Evolutionary conservation across 2,329 filamentous ascomycete genomes (phyloP).

Genomic region (Dichotomopilus funicola): DNA sequence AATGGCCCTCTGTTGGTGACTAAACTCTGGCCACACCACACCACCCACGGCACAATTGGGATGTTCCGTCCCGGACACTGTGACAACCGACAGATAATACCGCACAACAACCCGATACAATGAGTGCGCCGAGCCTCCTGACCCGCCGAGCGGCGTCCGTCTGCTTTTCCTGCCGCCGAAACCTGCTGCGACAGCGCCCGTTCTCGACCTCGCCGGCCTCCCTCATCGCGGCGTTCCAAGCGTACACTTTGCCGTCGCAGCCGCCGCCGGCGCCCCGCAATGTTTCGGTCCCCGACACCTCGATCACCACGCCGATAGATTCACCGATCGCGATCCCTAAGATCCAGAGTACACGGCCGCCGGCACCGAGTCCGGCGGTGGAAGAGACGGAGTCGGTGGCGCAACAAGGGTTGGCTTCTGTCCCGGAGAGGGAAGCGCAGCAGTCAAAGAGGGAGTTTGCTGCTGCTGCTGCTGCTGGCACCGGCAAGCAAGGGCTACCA

Average conservation of each 20-base stretch:
- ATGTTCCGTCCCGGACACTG: no score
- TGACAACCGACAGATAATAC: not conserved
- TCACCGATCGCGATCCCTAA: constrained; percentile 21
- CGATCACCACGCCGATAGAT: constrained; percentile 38
- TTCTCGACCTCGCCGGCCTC: constrained; percentile 32
- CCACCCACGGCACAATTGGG: not conserved
- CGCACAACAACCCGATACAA: constrained; percentile 22
- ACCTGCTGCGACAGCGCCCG: constrained; percentile 36
- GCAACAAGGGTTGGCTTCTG: constrained; percentile 24
- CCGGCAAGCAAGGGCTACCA: not conserved
- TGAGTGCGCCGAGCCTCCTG: constrained; percentile 37
- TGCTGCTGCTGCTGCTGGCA: not conserved
- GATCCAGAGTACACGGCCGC: not conserved
- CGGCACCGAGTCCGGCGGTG: constrained; percentile 36
- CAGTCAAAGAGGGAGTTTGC: constrained; percentile 47
- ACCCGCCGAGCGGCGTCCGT: constrained; percentile 32
- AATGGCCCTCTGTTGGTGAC: not conserved
- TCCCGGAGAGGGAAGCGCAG: constrained; percentile 61
- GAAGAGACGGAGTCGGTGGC: constrained; percentile 47
- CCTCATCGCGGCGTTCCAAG: constrained; percentile 39
- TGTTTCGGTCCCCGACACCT: constrained; percentile 40
- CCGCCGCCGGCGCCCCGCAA: constrained; percentile 35
- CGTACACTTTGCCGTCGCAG: constrained; percentile 43
- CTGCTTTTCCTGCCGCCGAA: constrained; percentile 36
- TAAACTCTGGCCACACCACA: not conserved